phyloP scores from a whole-genome alignment of 805 yeast genomes.

The Nakazawaea peltata region DNA sequence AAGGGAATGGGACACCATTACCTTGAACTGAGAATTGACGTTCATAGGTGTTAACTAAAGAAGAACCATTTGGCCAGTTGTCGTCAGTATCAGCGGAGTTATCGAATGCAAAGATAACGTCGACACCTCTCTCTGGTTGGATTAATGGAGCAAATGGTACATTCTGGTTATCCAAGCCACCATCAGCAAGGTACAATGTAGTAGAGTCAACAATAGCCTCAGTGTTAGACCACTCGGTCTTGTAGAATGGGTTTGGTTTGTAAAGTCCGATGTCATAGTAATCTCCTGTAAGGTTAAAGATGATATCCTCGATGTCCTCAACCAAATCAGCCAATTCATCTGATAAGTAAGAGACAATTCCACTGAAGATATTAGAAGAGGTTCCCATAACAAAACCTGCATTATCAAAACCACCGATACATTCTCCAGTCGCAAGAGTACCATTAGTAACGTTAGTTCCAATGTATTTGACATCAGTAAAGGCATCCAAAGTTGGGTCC shows the following conservation, averaged over 20 bases:
- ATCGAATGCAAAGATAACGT: conserved; percentile 33
- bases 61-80: conserved; percentile 55
- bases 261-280: conserved; percentile 43
- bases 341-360: conserved; percentile 31
- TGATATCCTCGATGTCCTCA: conserved; percentile 14
- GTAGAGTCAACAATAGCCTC: conserved; percentile 16
- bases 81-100: conserved; percentile 38
- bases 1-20: conserved; percentile 22
- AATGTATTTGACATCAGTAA: conserved; percentile 39
- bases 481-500: conserved; percentile 41
- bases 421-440: conserved; percentile 17
- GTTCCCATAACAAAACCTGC: conserved; percentile 55
- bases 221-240: conserved; percentile 10
- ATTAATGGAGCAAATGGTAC: conserved; percentile 37
- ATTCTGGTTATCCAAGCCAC: conserved; percentile 42
- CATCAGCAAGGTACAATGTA: conserved; percentile 24
- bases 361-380: conserved; percentile 55
- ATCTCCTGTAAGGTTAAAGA: conserved; percentile 24
- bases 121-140: conserved; percentile 26
- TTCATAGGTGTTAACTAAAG: conserved; percentile 30
- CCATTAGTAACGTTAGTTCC: conserved; percentile 36
- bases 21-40: conserved; percentile 16
- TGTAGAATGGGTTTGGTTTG: conserved; percentile 56
- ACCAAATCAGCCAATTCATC: conserved; percentile 30
- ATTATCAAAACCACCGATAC: conserved; percentile 49